These are phyloP conservation scores for Pseudocercospora vitis DNA, from an alignment of 2,329 filamentous ascomycete species.

Conservation along the genomic window DNA sequence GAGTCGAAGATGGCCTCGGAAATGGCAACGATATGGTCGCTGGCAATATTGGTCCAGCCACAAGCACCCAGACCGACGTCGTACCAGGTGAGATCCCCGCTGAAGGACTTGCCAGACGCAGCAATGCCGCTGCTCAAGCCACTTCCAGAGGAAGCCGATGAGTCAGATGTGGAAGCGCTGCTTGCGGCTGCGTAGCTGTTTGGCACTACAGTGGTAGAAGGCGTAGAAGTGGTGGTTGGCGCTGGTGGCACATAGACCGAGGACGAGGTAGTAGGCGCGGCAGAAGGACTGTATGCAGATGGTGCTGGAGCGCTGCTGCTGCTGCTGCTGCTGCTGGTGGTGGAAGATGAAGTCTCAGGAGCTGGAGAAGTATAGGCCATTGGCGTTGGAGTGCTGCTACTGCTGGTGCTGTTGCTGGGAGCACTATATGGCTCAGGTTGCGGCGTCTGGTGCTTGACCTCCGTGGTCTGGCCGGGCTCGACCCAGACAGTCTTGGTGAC, in stretches of 20 bases:
- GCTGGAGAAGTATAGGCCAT: conserved; percentile 14
- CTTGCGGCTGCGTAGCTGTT: conserved; percentile 25
- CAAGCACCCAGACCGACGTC: conserved; percentile 67
- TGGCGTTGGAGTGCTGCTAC: conserved; percentile 5
- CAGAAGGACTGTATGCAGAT: conserved; percentile 9
- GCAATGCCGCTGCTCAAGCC: conserved; percentile 29
- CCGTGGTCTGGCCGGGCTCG: conserved; percentile 33
- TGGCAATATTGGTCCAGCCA: conserved; percentile 59
- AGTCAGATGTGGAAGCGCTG: conserved; percentile 15
- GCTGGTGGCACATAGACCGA: conserved; percentile 29
- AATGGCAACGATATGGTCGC: conserved; percentile 67
- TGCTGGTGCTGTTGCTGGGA: conserved; percentile 12
- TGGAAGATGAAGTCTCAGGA: conserved; percentile 16
- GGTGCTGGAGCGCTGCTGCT: neutral
- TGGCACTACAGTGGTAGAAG: conserved; percentile 24
- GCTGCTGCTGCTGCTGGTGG: conserved; percentile 27
- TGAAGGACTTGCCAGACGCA: conserved; percentile 41
- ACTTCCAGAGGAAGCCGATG: conserved; percentile 20
- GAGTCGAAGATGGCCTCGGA: conserved; percentile 63
- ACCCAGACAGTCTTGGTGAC: conserved; percentile 53
- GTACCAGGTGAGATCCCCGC: conserved; percentile 75
- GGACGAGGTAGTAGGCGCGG: conserved; percentile 28
- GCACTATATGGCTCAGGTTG: conserved; percentile 12
- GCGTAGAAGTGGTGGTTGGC: conserved; percentile 22
- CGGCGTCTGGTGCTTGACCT: conserved; percentile 10